Evolutionary conservation across 192 early-diverging fungal genomes (phyloP), one percentile per base, ranked within the genome.

Genomic region (Podila horticola): DNA sequence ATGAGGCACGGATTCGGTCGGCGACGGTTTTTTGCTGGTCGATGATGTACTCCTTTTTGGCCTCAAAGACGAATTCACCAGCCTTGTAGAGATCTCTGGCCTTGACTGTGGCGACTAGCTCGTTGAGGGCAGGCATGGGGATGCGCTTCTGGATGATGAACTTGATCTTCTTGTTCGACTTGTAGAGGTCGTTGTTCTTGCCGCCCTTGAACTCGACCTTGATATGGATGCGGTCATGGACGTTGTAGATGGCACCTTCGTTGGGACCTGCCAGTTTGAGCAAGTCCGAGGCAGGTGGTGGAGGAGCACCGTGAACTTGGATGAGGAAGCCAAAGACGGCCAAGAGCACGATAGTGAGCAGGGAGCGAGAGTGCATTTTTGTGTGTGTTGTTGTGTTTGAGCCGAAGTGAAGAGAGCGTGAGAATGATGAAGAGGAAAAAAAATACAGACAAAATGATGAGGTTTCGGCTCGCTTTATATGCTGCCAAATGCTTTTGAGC

Each of bases 281-380:
- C 13, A 71, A 28, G 28, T 75, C 28, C 1, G 65, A 31, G 8
- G 64, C 11, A 1, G 48, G 52, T 7, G n/a, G 62, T 5, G 65
- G 59, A 13, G 64, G 69, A 13, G 67, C 34, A 19, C 51, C 66
- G 3, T 48, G 26, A 28, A 26, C 45, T 24, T 65, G 6, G 20
- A 52, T 30, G 10, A 31, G 36, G 24, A 70, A 15, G 59, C 64
- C 66, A 64, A 64, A 72, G 45, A 79, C 20, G 6, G 55, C 59
- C 38, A 72, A n/a, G 0, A 72, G 22, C 15, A 68, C 33, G n/a
- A 79, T 20, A 22, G 75, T 50, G 51, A 79, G 0, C 19, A 79
- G 30, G 20, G 70, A 64, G 31, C 75, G 65, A 2, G 70, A 12
- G 38, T 79, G 55, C 75, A 79, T 79, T 24, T 24, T 62, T n/a